Conservation (phyloP, 2,329 filamentous ascomycete genomes). For the Aspergillus sp. region DNA sequence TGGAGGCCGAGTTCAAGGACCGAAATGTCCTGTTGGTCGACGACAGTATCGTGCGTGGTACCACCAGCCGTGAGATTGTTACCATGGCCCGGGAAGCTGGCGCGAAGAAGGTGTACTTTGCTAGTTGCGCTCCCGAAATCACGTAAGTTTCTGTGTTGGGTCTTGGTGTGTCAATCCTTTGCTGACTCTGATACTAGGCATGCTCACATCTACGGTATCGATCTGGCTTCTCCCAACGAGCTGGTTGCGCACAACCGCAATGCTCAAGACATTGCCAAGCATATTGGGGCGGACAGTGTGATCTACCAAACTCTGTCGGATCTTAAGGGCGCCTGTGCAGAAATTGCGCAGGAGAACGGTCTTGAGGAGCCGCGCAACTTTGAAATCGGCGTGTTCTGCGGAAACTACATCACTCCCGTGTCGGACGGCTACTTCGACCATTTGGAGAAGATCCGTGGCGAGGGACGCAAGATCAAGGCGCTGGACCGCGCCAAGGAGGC, state of each 20-base stretch:
- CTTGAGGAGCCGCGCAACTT: constrained; percentile 62
- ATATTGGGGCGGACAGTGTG: constrained; percentile 73
- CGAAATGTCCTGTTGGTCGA: constrained; percentile 82
- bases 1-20: constrained; percentile 78
- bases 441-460: constrained; percentile 68
- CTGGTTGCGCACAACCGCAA: constrained; percentile 69
- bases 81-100: constrained; percentile 82
- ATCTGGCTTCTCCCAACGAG: constrained; percentile 69
- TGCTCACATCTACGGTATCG: constrained; percentile 83
- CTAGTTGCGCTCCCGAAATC: constrained; percentile 77
- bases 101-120: constrained; percentile 79
- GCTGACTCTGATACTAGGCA: constrained; percentile 45
- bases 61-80: constrained; percentile 75
- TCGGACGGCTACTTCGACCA: constrained; percentile 79
- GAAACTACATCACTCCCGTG: constrained; percentile 79
- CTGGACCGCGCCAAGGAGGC: constrained; percentile 64
- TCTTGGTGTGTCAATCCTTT: neutral
- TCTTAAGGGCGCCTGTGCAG: constrained; percentile 74
- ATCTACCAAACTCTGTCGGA: constrained; percentile 77
- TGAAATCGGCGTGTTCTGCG: constrained; percentile 89
- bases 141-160: constrained; percentile 43
- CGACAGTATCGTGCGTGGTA: constrained; percentile 85
- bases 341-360: constrained; percentile 59
- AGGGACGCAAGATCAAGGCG: constrained; percentile 66
- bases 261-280: constrained; percentile 59